phyloP scores from a whole-genome alignment of 2,329 filamentous ascomycete species.

The Colletotrichum tropicicola region DNA sequence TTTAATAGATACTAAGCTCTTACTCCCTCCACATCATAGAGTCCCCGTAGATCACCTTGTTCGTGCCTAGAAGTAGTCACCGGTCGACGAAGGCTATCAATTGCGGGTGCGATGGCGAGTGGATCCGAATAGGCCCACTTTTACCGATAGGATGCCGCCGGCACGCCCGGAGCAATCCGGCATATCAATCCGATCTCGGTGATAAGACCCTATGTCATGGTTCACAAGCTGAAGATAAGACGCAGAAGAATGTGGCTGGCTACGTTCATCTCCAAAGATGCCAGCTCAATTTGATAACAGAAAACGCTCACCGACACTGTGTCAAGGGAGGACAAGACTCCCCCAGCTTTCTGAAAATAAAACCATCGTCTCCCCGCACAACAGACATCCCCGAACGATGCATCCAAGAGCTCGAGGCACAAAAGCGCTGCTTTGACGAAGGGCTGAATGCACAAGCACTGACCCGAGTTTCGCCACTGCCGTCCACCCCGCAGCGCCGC shows the following conservation, averaged over 20 bases:
- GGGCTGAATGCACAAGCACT: not conserved
- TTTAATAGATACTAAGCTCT: no score
- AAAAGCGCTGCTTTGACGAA: not conserved
- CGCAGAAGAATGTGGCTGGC: not conserved
- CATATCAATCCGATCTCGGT: no score
- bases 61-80: no score
- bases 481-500: not conserved
- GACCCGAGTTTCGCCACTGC: constrained; percentile 11
- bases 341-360: not conserved
- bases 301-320: no score
- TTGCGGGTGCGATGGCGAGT: no score
- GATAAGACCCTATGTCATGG: no score
- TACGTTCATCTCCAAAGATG: not conserved
- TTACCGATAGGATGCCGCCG: not conserved
- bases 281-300: not conserved
- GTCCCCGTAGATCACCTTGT: no score
- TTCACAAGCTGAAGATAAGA: no score
- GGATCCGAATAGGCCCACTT: not conserved
- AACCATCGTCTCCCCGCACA: not conserved
- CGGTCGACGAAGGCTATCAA: not conserved
- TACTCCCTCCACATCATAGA: no score
- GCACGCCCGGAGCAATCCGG: no score
- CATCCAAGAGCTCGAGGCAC: no score
- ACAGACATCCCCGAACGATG: not conserved
- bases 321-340: not conserved